A percentile compares a stretch with the other conserved stretches of the same genome.
Conservation (phyloP, 2,329 filamentous ascomycete species). For the Xylaria sp. region DNA sequence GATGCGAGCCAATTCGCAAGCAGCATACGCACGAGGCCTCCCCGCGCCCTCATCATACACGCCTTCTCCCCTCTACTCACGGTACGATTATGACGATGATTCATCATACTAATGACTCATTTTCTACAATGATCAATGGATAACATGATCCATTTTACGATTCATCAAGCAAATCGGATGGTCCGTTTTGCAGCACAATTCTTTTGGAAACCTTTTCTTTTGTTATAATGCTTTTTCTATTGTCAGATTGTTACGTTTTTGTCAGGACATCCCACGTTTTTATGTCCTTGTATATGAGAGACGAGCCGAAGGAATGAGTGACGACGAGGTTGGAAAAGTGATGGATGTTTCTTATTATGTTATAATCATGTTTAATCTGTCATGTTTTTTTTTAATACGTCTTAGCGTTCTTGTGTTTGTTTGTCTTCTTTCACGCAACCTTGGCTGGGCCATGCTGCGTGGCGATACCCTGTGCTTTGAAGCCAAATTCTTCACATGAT, state of each 20-base stretch:
- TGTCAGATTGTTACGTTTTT: constrained; percentile 31
- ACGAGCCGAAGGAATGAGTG: constrained; percentile 39
- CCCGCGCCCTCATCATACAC: constrained; percentile 34
- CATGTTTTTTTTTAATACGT: constrained; percentile 35
- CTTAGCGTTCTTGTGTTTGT: constrained; percentile 41
- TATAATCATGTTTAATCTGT: constrained; percentile 39
- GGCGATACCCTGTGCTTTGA: constrained; percentile 50
- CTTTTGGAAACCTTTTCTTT: constrained; percentile 31
- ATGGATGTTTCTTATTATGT: constrained; percentile 25
- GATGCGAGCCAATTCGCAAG: constrained; percentile 61
- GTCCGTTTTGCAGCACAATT: constrained; percentile 6
- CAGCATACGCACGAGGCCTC: constrained; percentile 54
- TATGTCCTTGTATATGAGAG: constrained; percentile 48
- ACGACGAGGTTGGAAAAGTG: constrained; percentile 38
- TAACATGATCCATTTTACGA: neutral
- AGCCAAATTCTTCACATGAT: constrained; percentile 48
- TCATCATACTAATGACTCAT: neutral
- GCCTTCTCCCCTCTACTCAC: constrained; percentile 31
- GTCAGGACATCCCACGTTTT: constrained; percentile 32
- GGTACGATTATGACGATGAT: constrained; percentile 25
- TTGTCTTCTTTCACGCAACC: constrained; percentile 47
- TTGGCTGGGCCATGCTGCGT: constrained; percentile 50
- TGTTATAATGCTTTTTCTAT: constrained; percentile 37
- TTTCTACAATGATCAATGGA: neutral
- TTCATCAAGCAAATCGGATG: neutral